A percentile compares a stretch with the other conserved stretches of the same genome.
Conservation (phyloP, 371 early-diverging fungal genomes). For the Mucor saturninus region DNA sequence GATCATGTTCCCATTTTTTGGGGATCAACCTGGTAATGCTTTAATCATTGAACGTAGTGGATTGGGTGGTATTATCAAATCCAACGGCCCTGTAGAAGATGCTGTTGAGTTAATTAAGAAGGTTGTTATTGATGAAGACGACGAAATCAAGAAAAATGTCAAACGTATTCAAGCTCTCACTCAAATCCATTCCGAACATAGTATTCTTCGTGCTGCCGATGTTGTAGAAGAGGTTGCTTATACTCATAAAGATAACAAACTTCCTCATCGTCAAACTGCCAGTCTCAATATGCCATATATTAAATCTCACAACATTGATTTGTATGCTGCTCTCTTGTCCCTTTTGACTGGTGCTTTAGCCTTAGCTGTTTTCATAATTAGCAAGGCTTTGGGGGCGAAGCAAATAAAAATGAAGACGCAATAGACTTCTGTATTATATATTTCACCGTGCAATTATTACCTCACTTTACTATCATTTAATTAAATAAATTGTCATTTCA, state of each 20-base stretch:
- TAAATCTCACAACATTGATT: slow-evolving; percentile 15
- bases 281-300: slow-evolving; percentile 4
- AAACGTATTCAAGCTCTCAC: slow-evolving; percentile 18
- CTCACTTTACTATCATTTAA: no score
- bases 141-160: slow-evolving; percentile 9
- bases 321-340: slow-evolving; percentile 3
- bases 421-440: no score
- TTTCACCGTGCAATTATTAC: no score
- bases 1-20: slow-evolving; percentile 46
- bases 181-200: slow-evolving; percentile 27
- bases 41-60: slow-evolving; percentile 3
- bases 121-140: slow-evolving; percentile 5
- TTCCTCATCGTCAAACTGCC: slow-evolving; percentile 23
- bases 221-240: slow-evolving; percentile 33
- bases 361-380: no score
- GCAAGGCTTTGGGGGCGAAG: no score
- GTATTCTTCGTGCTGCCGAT: slow-evolving; percentile 29
- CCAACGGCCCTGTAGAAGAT: background rate
- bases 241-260: slow-evolving; percentile 14
- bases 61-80: slow-evolving; percentile 3
- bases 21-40: slow-evolving; percentile 39
- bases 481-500: no score
- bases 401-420: no score
- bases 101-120: slow-evolving; percentile 5
- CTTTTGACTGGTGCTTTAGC: no score